These are phyloP conservation scores for Pyrus betulifolia DNA, from an alignment of 306 rosid genomes.

Conservation along the genomic window DNA sequence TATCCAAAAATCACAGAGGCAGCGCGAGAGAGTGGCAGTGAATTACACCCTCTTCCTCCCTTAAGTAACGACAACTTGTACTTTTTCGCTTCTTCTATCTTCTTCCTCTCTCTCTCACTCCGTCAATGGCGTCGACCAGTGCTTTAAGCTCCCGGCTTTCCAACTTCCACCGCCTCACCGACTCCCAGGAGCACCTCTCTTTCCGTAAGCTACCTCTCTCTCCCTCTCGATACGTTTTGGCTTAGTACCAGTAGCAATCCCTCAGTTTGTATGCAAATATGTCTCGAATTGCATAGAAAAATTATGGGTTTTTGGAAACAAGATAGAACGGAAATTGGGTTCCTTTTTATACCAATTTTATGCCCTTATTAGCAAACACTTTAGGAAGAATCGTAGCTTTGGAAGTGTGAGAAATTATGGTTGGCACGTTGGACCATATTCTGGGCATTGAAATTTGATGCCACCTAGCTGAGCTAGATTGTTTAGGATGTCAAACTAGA, in stretches of 20 bases:
- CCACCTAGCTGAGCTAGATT: background rate
- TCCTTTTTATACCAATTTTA: background rate
- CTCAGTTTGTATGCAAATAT: background rate
- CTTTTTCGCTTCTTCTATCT: background rate
- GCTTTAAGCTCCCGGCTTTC: constrained; percentile 21
- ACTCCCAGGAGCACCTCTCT: constrained; percentile 5
- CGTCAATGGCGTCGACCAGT: constrained; percentile 22
- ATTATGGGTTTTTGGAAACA: background rate
- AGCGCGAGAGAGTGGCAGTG: background rate
- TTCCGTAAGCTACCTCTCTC: constrained; percentile 15
- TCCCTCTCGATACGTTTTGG: background rate
- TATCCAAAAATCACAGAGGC: background rate
- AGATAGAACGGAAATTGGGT: background rate
- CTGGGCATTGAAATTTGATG: background rate
- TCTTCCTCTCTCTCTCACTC: background rate
- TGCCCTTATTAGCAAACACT: background rate
- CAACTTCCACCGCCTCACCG: constrained; percentile 4
- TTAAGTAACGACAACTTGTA: no score
- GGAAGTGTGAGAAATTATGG: background rate
- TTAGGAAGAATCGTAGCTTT: background rate
- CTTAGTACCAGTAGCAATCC: background rate
- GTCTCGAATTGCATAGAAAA: background rate
- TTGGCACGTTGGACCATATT: background rate
- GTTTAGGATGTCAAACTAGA: background rate
- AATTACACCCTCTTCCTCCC: background rate